Base-by-base conservation (phyloP, 2,329 filamentous ascomycete genomes). In the Botrytis deweyae region DNA sequence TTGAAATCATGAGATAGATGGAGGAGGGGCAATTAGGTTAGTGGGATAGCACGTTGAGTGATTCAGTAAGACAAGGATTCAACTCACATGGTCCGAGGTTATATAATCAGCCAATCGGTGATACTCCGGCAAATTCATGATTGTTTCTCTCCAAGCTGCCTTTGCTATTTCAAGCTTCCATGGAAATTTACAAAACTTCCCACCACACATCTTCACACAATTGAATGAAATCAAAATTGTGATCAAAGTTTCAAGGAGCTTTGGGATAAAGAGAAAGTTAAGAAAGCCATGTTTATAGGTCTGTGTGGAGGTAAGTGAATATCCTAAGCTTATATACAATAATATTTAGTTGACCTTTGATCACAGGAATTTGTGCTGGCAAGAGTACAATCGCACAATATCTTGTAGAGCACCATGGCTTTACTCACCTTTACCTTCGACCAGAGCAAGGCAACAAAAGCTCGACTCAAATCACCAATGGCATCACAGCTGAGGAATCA, bases 371-470 rank as follows among this genome's bases (percentile, higher is more conserved):
- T 79, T 98, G 95, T 85, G 91, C 95, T 67, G 96, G 96, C 80
- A 98, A 98, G 85, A 91, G 90, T 81, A 93, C 94, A 16, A 93
- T 98, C 77, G 94, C 94, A 74, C 89, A 93, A 72, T 98, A 97
- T 82, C 89, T 99, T 14, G 89, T 95, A 76, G 88, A 94, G 76
- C 89, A 95, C 77, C 92, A 98, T 83, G 90, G 89, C 75, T 99
- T 98, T 84, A 90, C 88, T 75, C 89, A 89, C 65, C 87, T 98
- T 73, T 87, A 89, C 78, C 86, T 97, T 44, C 83, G 79, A 12
- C 73, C 76, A 44, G 73, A 76, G 6, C 44, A 33, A 14, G 44
- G 10, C 20, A 49, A 9, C 6, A 38, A 40, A 20, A 61, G 4
- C 12, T 40, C 46, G 18, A 7, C 52, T n/a, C 42, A 44, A 29